These are phyloP conservation scores for Camellia japonica DNA, from an alignment of 148 eudicot species.

Conservation along the genomic window DNA sequence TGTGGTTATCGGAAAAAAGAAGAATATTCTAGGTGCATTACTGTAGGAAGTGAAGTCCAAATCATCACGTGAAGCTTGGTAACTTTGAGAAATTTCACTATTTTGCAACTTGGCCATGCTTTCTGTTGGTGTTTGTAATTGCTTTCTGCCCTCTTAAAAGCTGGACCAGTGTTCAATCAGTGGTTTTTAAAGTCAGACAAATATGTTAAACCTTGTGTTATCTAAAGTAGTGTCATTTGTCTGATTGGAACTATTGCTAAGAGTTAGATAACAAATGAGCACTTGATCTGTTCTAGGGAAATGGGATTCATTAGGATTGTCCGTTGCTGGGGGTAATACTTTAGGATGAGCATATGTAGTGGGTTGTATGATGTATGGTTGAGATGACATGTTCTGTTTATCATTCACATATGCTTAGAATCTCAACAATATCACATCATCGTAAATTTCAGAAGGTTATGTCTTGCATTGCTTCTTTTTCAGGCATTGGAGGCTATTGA, in stretches of 20 bases:
- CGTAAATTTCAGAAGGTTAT: slow-evolving; percentile 4
- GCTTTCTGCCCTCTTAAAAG: too few relatives aligned
- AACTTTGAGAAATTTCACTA: too few relatives aligned
- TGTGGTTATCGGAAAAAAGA: too few relatives aligned
- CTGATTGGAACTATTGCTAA: not conserved
- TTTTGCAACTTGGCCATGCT: too few relatives aligned
- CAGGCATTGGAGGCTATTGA: slow-evolving; percentile 99
- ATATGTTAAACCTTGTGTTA: too few relatives aligned
- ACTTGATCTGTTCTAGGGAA: not conserved
- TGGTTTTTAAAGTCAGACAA: too few relatives aligned
- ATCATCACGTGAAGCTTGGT: too few relatives aligned
- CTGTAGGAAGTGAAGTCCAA: too few relatives aligned
- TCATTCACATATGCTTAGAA: not conserved
- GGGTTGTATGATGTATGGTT: not conserved
- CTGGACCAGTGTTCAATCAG: too few relatives aligned
- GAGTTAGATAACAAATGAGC: not conserved
- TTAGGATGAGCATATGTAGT: not conserved
- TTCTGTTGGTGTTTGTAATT: too few relatives aligned
- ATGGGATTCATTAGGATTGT: not conserved
- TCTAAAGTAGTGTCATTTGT: too few relatives aligned
- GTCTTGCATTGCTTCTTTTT: slow-evolving; percentile 19
- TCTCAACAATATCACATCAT: not conserved
- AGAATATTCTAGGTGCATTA: too few relatives aligned
- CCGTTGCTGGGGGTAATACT: not conserved
- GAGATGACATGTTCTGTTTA: not conserved